A percentile compares a stretch with the other conserved stretches of the same genome.
Evolutionary conservation across 495 filamentous ascomycete species (phyloP).

Genomic region (Aspergillus egyptiacus): DNA sequence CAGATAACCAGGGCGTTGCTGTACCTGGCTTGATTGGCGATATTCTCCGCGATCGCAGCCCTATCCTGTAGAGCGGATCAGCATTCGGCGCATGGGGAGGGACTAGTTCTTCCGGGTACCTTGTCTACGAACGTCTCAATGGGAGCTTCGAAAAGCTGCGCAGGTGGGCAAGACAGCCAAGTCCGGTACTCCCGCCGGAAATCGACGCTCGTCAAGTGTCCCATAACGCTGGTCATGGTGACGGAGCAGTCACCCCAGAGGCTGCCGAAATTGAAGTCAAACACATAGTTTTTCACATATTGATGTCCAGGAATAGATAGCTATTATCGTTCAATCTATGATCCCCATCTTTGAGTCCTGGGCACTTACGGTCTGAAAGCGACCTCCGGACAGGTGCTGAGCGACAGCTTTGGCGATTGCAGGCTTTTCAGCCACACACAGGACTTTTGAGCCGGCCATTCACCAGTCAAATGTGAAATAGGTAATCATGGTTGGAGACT

Average conservation of each 20-base stretch:
- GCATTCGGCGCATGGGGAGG: neutral
- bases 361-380: constrained; percentile 58
- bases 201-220: constrained; percentile 71
- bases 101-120: constrained; percentile 35
- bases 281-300: constrained; percentile 92
- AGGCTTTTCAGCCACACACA: constrained; percentile 96
- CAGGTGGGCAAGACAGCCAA: constrained; percentile 77
- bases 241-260: constrained; percentile 79
- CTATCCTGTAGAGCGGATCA: constrained; percentile 54
- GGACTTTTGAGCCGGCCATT: constrained; percentile 48
- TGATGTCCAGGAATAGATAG: constrained; percentile 53
- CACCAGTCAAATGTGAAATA: neutral
- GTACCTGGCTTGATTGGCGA: constrained; percentile 65
- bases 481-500: neutral
- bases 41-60: constrained; percentile 75
- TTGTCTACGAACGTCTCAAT: constrained; percentile 59
- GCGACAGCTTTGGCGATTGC: constrained; percentile 94
- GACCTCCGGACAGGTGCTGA: constrained; percentile 74
- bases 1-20: constrained; percentile 79
- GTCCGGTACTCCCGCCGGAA: constrained; percentile 63
- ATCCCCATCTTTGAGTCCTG: constrained; percentile 9
- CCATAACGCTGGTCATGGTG: constrained; percentile 86
- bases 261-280: constrained; percentile 75
- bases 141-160: constrained; percentile 74
- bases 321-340: constrained; percentile 38